phyloP scores from a whole-genome alignment of 495 filamentous ascomycete genomes.

The Pseudoneurospora amorphoporcata region DNA sequence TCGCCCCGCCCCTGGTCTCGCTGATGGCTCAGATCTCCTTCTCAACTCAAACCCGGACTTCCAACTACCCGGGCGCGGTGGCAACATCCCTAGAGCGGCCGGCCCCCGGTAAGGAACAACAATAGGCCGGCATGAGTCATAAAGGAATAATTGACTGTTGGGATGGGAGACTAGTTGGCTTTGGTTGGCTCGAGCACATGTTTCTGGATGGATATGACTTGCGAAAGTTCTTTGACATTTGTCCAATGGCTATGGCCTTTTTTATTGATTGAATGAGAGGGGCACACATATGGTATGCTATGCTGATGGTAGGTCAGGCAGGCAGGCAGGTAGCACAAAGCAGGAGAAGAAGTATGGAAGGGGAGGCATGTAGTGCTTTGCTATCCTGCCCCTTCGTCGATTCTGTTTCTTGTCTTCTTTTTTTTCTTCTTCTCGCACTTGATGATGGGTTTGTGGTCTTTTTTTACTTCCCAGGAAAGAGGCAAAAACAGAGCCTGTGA shows the following conservation, averaged over 20 bases:
- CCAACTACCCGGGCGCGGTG: slow-evolving; percentile 36
- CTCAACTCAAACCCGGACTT: slow-evolving; percentile 70
- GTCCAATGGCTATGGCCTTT: not conserved
- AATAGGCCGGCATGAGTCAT: not conserved
- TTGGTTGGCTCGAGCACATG: not conserved
- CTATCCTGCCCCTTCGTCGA: not conserved
- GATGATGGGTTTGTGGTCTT: not conserved
- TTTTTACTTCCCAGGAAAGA: not conserved
- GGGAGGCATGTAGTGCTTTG: not conserved
- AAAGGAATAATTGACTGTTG: not conserved
- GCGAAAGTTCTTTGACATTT: not conserved
- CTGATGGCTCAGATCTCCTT: slow-evolving; percentile 36
- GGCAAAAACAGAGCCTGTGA: not conserved
- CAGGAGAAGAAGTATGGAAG: not conserved
- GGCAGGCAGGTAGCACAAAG: not conserved
- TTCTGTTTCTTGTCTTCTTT: not conserved
- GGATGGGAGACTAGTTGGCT: not conserved
- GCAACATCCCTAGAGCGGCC: slow-evolving; percentile 8
- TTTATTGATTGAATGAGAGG: not conserved
- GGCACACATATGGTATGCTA: not conserved
- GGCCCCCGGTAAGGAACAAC: slow-evolving; percentile 1
- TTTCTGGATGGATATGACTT: not conserved
- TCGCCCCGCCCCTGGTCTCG: slow-evolving; percentile 21
- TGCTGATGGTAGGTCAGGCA: too few species aligned
- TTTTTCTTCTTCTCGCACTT: not conserved